Evolutionary conservation across 2,329 filamentous ascomycete species (phyloP).

Genomic region (Aspergillus candidus): DNA sequence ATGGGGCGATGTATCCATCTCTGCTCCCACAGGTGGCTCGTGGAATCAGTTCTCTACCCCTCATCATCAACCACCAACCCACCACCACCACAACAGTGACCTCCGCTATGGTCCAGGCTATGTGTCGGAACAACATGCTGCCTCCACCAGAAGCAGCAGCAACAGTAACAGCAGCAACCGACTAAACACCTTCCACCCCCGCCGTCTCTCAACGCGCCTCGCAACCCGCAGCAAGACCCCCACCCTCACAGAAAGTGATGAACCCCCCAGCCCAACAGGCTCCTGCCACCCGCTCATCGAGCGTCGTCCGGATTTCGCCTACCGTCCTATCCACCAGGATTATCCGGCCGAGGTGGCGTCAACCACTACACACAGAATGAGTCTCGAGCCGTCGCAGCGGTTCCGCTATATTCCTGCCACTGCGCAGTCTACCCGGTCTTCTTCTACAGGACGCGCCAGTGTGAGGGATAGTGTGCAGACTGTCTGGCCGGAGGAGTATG

Average conservation of each 20-base stretch:
- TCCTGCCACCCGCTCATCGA: constrained; percentile 1
- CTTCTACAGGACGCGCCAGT: neutral
- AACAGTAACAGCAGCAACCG: constrained; percentile 1
- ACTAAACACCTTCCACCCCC: constrained; percentile 18
- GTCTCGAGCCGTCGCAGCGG: constrained; percentile 12
- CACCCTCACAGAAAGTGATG: constrained; percentile 2
- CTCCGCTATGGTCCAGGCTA: constrained; percentile 28
- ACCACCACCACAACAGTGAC: constrained; percentile 8
- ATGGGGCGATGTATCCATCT: constrained; percentile 36
- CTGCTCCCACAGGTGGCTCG: constrained; percentile 33
- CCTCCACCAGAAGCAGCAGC: constrained; percentile 5
- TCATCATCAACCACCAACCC: constrained; percentile 14
- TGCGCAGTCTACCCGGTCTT: constrained; percentile 14
- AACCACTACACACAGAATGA: constrained; percentile 6
- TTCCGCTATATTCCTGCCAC: constrained; percentile 31
- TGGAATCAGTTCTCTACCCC: constrained; percentile 33
- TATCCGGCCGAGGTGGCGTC: constrained; percentile 25
- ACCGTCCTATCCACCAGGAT: constrained; percentile 28
- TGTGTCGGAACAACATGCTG: constrained; percentile 17
- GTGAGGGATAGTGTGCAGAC: neutral
- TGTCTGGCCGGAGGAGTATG: no score
- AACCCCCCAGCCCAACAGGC: constrained; percentile 3
- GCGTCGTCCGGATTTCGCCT: constrained; percentile 24
- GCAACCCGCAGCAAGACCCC: constrained; percentile 16
- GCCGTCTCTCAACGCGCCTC: constrained; percentile 25